Evolutionary conservation across 106 monocot species (phyloP), one percentile per base, ranked within the genome.

Genomic region (Dendrobium catenatum): DNA sequence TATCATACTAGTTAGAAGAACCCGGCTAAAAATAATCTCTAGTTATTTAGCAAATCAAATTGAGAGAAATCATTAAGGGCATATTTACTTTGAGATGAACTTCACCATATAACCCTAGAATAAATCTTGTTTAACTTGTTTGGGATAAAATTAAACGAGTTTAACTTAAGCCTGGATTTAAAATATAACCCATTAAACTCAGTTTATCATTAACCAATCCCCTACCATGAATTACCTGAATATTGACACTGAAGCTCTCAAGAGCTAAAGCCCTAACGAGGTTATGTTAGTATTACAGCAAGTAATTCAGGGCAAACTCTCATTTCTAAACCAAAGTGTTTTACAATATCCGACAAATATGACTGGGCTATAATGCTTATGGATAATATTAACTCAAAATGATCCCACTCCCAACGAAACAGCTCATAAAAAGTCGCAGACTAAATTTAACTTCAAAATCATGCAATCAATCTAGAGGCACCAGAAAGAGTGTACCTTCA

Each of bases 401-500:
- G 13, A 51, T 51, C 51, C 16, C 10, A 51, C 15, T 51, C 51
- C 51, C 22, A 61, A 22, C 61, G n/a, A 61, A 61, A 61, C 24
- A 61, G 22, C n/a, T 20, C 61, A 19, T 9, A 4, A 56, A 19
- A 27, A 67, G 58, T 18, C 11, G 2, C 1, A 1, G 6, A 1
- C 11, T 16, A 70, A 70, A 70, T 37, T 70, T 70, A 70, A 29
- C 37, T 33, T 70, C 29, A 7, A 70, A 70, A 70, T 16, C 37
- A 70, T 70, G 37, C 70, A 29, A 15, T 33, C 13, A 70, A 70
- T 33, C 70, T 11, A 55, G 41, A 80, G 27, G 6, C 75, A 13
- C 3, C 7, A 33, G 40, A 59, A 72, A 74, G 10, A 33, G 8
- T 6, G 61, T 79, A 97, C 98, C 84, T 91, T 95, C 73, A 95